Evolutionary conservation across 306 rosid species (phyloP).

Genomic region (Lathyrus oleraceus): DNA sequence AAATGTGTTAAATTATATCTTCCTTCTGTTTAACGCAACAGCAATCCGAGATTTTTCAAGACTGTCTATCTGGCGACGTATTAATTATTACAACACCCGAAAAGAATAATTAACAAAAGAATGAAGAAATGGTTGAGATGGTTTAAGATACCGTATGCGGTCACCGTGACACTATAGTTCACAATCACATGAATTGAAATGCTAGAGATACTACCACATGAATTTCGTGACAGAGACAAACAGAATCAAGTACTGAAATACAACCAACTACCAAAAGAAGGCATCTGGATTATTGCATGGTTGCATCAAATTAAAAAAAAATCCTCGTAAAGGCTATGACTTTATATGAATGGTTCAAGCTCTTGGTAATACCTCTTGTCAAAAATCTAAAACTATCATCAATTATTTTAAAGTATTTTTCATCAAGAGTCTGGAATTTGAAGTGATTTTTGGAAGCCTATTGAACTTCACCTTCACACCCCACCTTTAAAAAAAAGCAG

Average conservation of each 20-base stretch:
- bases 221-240: no score
- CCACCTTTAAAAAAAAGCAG: background rate
- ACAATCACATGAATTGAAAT: no score
- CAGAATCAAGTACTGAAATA: no score
- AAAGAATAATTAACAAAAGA: background rate
- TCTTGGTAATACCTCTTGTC: background rate
- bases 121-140: background rate
- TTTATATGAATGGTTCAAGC: background rate
- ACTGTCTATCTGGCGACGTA: background rate
- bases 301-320: no score
- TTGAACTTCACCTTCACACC: no score
- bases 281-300: no score
- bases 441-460: background rate
- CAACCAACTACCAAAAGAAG: no score
- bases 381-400: background rate
- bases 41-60: conserved; percentile 24
- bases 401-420: background rate
- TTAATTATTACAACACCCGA: conserved; percentile 4
- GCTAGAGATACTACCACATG: no score
- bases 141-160: background rate
- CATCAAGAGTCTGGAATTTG: background rate
- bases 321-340: no score
- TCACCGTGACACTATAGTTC: no score
- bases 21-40: conserved; percentile 4
- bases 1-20: conserved; percentile 10